phyloP scores from a whole-genome alignment of 805 yeast genomes.

The Lachancea sp. region DNA sequence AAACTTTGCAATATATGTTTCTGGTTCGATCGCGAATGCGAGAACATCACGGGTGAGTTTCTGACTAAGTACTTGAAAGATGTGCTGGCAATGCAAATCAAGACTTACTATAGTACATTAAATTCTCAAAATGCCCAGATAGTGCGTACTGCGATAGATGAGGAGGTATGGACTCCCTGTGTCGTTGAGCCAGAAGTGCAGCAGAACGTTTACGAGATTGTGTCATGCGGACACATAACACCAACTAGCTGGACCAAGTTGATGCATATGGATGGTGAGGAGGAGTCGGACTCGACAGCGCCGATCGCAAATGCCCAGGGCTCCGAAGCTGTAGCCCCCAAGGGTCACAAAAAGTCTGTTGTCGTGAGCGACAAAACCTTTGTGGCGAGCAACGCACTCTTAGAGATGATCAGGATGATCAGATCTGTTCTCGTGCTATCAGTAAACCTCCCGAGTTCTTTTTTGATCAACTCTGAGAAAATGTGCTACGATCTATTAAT shows the following conservation, averaged over 20 bases:
- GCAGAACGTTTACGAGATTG: conserved; percentile 43
- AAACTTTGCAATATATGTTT: conserved; percentile 60
- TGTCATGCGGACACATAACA: conserved; percentile 41
- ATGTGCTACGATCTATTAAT: conserved; percentile 42
- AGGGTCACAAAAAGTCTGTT: conserved; percentile 36
- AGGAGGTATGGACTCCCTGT: conserved; percentile 76
- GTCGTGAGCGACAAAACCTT: conserved; percentile 51
- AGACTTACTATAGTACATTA: conserved; percentile 48
- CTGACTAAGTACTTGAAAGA: conserved; percentile 56
- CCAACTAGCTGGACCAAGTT: conserved; percentile 44
- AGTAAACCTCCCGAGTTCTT: conserved; percentile 44
- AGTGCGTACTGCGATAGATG: conserved; percentile 47
- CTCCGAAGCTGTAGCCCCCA: neutral
- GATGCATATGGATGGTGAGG: conserved; percentile 16
- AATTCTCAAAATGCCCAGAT: conserved; percentile 46
- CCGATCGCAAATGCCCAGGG: neutral
- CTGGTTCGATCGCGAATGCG: conserved; percentile 75
- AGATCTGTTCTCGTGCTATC: conserved; percentile 52
- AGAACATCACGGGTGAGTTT: conserved; percentile 65
- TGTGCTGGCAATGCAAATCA: conserved; percentile 59
- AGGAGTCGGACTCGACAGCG: conserved; percentile 9
- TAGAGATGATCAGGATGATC: conserved; percentile 36
- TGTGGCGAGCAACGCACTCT: conserved; percentile 49
- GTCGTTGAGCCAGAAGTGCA: conserved; percentile 48
- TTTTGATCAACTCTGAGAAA: conserved; percentile 36